phyloP scores from a whole-genome alignment of 495 filamentous ascomycete genomes.

The Penicillium coprophilum region DNA sequence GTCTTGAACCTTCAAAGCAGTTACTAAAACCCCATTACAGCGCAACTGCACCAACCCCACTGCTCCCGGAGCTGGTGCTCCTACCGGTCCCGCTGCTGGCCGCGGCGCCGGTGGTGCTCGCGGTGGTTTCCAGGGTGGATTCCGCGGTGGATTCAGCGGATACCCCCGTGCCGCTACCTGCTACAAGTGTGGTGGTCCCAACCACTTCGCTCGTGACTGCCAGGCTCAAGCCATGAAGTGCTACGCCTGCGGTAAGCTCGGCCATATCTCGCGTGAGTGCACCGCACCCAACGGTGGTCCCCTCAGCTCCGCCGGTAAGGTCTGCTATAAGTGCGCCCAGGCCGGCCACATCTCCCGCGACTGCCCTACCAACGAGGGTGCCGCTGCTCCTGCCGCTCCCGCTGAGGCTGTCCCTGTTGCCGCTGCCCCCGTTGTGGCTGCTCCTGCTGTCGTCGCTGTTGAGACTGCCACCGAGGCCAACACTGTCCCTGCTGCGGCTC shows the following conservation, averaged over 20 bases:
- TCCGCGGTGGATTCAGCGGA: conserved; percentile 68
- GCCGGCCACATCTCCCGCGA: conserved; percentile 95
- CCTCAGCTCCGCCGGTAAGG: conserved; percentile 93
- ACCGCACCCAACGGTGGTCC: conserved; percentile 96
- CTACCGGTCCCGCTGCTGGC: conserved; percentile 62
- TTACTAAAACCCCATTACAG: conserved; percentile 38
- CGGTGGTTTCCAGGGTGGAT: conserved; percentile 63
- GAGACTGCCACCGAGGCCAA: conserved; percentile 36
- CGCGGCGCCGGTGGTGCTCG: conserved; percentile 42
- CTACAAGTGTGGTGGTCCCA: conserved; percentile 99
- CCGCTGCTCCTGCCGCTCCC: conserved; percentile 26
- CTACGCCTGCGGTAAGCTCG: conserved; percentile 98
- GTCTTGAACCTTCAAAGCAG: not conserved
- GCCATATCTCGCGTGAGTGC: conserved; percentile 97
- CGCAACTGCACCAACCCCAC: conserved; percentile 79
- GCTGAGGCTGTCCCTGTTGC: conserved; percentile 30
- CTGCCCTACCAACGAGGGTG: conserved; percentile 66
- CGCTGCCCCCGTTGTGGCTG: conserved; percentile 30
- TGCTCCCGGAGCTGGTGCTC: conserved; percentile 49
- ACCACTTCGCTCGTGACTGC: conserved; percentile 98
- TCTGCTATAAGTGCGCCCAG: conserved; percentile 96
- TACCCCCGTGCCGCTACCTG: conserved; percentile 83
- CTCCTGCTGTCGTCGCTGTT: conserved; percentile 46
- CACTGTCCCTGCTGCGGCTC: conserved; percentile 45
- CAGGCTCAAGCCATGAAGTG: conserved; percentile 99